Conservation (phyloP, 108 stramenopile genomes). For the Nannochloropsis oceanica region DNA sequence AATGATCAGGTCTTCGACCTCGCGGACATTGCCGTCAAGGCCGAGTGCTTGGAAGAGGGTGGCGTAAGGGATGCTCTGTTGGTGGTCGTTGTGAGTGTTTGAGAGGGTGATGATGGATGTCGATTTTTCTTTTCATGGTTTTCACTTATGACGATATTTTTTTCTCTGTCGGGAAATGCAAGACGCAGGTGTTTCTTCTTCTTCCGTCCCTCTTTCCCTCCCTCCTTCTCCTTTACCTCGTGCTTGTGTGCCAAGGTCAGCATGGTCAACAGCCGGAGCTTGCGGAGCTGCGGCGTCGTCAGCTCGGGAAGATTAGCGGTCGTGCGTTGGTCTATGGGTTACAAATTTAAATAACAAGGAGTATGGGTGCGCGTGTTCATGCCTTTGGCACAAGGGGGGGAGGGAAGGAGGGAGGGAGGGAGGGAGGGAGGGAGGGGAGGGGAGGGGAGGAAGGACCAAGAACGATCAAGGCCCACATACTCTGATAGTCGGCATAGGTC, state of each 20-base stretch:
- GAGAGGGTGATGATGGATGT: neutral
- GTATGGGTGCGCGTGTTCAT: too few relatives aligned
- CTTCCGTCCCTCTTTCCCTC: neutral
- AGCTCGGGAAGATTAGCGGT: neutral
- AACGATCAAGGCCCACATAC: neutral
- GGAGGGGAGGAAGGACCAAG: conserved; percentile 7
- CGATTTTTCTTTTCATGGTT: neutral
- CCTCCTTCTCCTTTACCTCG: conserved; percentile 16
- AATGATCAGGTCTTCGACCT: conserved; percentile 38
- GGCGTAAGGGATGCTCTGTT: neutral
- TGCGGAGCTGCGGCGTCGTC: conserved; percentile 3
- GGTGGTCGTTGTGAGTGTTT: neutral
- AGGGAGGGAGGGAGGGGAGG: neutral
- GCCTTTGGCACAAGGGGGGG: neutral
- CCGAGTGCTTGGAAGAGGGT: neutral
- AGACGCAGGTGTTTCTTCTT: too few relatives aligned
- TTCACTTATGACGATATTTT: too few relatives aligned
- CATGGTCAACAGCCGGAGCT: conserved; percentile 35
- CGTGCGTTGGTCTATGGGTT: neutral
- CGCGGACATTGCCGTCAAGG: conserved; percentile 2
- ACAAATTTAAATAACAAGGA: neutral
- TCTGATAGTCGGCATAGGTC: conserved; percentile 32
- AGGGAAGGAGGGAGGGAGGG: neutral
- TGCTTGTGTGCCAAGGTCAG: conserved; percentile 29
- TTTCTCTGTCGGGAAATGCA: too few relatives aligned